Evolutionary conservation across 2,329 filamentous ascomycete species (phyloP).

Genomic region (Coniochaeta prunicola): DNA sequence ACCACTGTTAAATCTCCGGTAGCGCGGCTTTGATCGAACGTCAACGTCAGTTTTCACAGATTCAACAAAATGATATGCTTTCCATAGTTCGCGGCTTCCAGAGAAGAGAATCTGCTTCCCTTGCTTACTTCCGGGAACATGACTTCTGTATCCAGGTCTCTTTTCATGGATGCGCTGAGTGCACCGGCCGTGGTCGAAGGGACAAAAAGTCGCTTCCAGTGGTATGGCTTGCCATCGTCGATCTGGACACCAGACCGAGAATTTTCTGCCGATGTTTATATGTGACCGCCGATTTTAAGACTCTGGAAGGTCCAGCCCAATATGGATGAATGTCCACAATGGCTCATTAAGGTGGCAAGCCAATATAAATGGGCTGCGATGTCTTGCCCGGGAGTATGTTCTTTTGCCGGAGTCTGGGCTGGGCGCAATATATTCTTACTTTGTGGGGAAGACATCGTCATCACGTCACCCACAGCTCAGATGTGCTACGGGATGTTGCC

Average conservation of each 20-base stretch:
- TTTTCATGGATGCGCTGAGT: not conserved
- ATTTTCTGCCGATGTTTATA: not conserved
- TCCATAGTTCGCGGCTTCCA: not conserved
- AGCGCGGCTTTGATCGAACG: not conserved
- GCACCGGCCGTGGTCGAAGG: not conserved
- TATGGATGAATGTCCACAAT: conserved; percentile 1
- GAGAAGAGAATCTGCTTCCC: not conserved
- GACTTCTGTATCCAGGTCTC: not conserved
- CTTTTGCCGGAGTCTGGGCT: not conserved
- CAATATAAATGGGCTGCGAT: not conserved
- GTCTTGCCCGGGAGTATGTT: not conserved
- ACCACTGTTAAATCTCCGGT: not conserved
- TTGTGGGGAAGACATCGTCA: conserved; percentile 4
- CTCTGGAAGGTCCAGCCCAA: not conserved
- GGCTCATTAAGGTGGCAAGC: not conserved
- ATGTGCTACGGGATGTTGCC: not conserved
- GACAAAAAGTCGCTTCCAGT: not conserved
- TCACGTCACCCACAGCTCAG: not conserved
- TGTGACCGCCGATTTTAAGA: not conserved
- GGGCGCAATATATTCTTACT: conserved; percentile 2
- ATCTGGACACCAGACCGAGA: not conserved
- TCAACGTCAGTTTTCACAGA: not conserved
- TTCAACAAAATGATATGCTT: too few species aligned
- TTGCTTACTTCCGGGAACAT: not conserved
- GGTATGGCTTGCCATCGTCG: not conserved